Evolutionary conservation across 192 early-diverging fungal species (phyloP).

Genomic region (Powellomyces hirtus): DNA sequence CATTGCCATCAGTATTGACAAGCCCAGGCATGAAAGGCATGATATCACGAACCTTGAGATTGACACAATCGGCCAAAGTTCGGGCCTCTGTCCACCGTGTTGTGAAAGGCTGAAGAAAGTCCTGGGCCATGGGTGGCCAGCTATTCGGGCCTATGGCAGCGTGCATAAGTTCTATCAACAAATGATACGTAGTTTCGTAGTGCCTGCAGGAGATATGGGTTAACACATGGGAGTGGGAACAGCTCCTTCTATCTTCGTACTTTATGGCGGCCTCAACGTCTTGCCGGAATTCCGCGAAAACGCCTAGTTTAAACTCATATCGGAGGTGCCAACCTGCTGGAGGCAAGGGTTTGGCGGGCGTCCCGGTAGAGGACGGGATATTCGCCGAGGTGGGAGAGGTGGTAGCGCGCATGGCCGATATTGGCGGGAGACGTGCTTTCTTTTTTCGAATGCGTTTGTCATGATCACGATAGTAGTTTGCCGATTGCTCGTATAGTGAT

Average conservation of each 20-base stretch:
- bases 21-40: neutral
- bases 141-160: slow-evolving; percentile 38
- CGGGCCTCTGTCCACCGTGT: slow-evolving; percentile 75
- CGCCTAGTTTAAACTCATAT: slow-evolving; percentile 73
- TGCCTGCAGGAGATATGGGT: slow-evolving; percentile 35
- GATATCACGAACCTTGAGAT: slow-evolving; percentile 61
- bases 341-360: slow-evolving; percentile 27
- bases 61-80: slow-evolving; percentile 68
- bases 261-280: slow-evolving; percentile 49
- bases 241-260: slow-evolving; percentile 22
- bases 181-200: slow-evolving; percentile 68
- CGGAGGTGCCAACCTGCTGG: slow-evolving; percentile 70
- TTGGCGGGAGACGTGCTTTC: slow-evolving; percentile 54
- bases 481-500: slow-evolving; percentile 64
- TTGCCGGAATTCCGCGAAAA: slow-evolving; percentile 56
- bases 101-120: slow-evolving; percentile 48
- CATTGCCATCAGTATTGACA: neutral
- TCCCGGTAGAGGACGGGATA: neutral
- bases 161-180: slow-evolving; percentile 64
- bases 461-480: slow-evolving; percentile 74
- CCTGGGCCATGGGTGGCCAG: slow-evolving; percentile 13
- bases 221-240: neutral
- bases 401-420: slow-evolving; percentile 10
- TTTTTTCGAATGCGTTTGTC: slow-evolving; percentile 73
- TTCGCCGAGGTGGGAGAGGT: neutral